Base-by-base conservation (phyloP, 768 basidiomycete species). In the Ramaria sp. region DNA sequence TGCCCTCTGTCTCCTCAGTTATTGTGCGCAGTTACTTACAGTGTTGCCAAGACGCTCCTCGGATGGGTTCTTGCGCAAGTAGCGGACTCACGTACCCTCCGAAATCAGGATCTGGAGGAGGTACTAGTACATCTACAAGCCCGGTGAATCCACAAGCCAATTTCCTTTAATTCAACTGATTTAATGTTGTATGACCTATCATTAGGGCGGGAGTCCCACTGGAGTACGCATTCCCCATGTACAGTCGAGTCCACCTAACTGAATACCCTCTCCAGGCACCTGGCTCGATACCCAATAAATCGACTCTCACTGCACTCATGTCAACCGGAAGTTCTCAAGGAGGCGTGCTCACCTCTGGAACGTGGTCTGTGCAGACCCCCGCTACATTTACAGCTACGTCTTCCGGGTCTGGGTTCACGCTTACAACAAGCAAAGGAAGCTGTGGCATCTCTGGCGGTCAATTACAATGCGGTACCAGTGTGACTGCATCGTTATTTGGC, bases 311-410 rank as follows among this genome's bases (percentile, higher is more conserved):
- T 41, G 76, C 77, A 7, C 60, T 70, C 22, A 67, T 61, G 27
- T 70, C 68, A 17, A 57, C 51, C 27, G 70, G 73, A 24, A 65
- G 69, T 7, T 62, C 61, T 6, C 65, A 72, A 12, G 81, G 81
- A 7, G 81, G 80, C 13, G 73, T 84, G 22, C 71, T 84, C 41
- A 73, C 78, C 1, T 63, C 62, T 7, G 82, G 80, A 19, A 82
- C 79, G 12, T 82, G 80, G 80, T 80, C 79, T 7, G 78, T 77
- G 10, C 81, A 83, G 65, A 82, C 80, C 7, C 70, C 76, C 34
- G 81, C 80, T 12, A 82, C 81, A 1, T 78, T 75, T 62, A 77
- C 76, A 1, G 59, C 79, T 30, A 72, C 75, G 7, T 78, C 80
- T 33, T 69, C 73, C 17, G 62, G 72, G 22, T 71, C 71, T 7